Base-by-base conservation (phyloP, 2,329 filamentous ascomycete species). In the Dactylonectria estremocensis region DNA sequence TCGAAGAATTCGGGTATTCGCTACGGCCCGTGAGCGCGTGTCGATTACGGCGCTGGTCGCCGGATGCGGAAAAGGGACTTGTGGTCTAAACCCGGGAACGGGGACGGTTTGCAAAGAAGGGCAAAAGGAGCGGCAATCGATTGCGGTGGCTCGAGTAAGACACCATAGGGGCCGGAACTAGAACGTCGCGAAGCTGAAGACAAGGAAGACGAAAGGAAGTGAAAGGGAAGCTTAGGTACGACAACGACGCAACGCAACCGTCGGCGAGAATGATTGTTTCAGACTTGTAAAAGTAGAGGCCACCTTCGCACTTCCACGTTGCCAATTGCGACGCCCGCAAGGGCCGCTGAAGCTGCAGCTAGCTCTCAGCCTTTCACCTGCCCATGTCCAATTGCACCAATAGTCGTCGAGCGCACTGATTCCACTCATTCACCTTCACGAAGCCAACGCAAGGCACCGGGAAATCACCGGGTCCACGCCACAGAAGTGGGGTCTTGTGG, bases 271-370 rank as follows among this genome's bases (percentile, higher is more conserved):
- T 53, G 31, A 33, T 33, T 35, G 50, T 52, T 52, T 52, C 49
- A 24, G 49, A 14, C 48, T 18, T 28, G 24, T 28, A 28, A 33
- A 52, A 48, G 49, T 67, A 67, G 50, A 69, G 68, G 68, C 68
- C 68, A 69, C 68, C 68, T 67, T 69, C 68, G 60, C 65, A 52
- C 62, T 54, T 69, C 56, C 64, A 66, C 59, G 60, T 61, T 60
- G 57, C 49, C 56, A 64, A 66, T 61, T 66, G 63, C 33, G 35
- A 53, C 61, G 53, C 57, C 64, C 61, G 66, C 66, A 28, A 53
- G 54, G 53, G 64, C 64, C 61, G 66, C 66, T 66, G 64, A 62
- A 53, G 37, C 20, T 56, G 53, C 37, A 56, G 31, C 35, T 56
- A 56, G 31, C 35, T 56, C 35, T 56, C 53, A 40, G 35, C 37